Percentiles rank a stretch among this genome's conserved stretches.
These are phyloP conservation scores for Candida labiduridarum DNA, from an alignment of 1,139 yeast genomes.

Conservation along the genomic window DNA sequence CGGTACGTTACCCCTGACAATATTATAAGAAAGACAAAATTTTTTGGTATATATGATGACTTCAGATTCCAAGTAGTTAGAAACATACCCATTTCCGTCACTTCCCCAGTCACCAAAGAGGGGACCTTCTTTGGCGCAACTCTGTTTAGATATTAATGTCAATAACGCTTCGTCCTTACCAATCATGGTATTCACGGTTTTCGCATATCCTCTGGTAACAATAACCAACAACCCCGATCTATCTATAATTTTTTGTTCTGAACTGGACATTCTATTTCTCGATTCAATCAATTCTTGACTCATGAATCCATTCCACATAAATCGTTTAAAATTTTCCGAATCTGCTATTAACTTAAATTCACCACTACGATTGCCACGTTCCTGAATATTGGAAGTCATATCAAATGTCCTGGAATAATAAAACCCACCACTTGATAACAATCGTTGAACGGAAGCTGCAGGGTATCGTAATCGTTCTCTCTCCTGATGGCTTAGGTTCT, in stretches of 20 bases:
- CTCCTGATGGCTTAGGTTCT: slow-evolving; percentile 19
- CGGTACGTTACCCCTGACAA: slow-evolving; percentile 71
- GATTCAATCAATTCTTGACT: slow-evolving; percentile 60
- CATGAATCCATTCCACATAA: slow-evolving; percentile 69
- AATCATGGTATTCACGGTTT: slow-evolving; percentile 53
- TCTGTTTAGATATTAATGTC: slow-evolving; percentile 68
- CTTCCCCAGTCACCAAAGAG: slow-evolving; percentile 70
- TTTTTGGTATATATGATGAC: slow-evolving; percentile 55
- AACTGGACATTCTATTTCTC: slow-evolving; percentile 53
- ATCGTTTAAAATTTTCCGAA: slow-evolving; percentile 53
- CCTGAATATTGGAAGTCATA: slow-evolving; percentile 62
- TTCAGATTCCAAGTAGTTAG: slow-evolving; percentile 71
- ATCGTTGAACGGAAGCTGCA: slow-evolving; percentile 56
- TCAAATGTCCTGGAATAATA: slow-evolving; percentile 70
- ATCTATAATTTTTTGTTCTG: slow-evolving; percentile 56
- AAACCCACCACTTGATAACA: slow-evolving; percentile 64
- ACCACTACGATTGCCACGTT: slow-evolving; percentile 38
- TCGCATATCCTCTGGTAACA: slow-evolving; percentile 67
- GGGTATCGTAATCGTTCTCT: slow-evolving; percentile 46
- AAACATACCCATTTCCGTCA: slow-evolving; percentile 70
- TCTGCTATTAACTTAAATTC: slow-evolving; percentile 43
- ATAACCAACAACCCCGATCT: slow-evolving; percentile 58
- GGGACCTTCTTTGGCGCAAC: slow-evolving; percentile 60
- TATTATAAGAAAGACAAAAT: slow-evolving; percentile 58
- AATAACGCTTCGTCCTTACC: slow-evolving; percentile 44